phyloP scores from a whole-genome alignment of 352 stramenopile species.

The Phytopythium litorale region DNA sequence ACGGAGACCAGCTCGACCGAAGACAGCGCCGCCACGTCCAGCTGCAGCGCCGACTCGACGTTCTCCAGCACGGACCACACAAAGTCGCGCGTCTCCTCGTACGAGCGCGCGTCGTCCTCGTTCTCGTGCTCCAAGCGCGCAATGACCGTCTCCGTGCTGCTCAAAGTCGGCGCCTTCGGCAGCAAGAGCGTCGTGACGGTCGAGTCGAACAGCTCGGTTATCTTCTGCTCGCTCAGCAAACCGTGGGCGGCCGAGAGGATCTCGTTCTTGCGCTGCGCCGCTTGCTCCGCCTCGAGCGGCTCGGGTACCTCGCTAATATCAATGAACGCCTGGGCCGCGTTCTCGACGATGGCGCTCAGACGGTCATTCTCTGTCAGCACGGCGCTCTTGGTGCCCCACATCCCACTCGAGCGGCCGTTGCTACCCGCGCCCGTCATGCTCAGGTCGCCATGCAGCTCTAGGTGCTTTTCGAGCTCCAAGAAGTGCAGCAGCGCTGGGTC shows the following conservation, averaged over 20 bases:
- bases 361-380: constrained; percentile 73
- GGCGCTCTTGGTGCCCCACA: constrained; percentile 46
- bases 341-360: constrained; percentile 74
- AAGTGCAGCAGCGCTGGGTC: constrained; percentile 78
- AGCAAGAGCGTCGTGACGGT: constrained; percentile 43
- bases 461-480: constrained; percentile 73
- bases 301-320: constrained; percentile 81
- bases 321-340: constrained; percentile 72
- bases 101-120: constrained; percentile 33
- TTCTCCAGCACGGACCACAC: constrained; percentile 38
- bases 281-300: constrained; percentile 72
- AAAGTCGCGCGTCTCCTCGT: constrained; percentile 56
- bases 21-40: constrained; percentile 46
- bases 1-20: constrained; percentile 56
- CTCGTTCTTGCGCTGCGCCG: constrained; percentile 72
- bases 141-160: constrained; percentile 37
- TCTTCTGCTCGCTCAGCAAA: constrained; percentile 46
- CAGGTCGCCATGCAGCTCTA: constrained; percentile 58
- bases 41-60: constrained; percentile 37
- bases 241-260: constrained; percentile 52
- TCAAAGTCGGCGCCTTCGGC: constrained; percentile 10
- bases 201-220: constrained; percentile 47
- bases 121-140: constrained; percentile 42
- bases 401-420: constrained; percentile 44
- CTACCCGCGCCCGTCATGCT: constrained; percentile 28